Evolutionary conservation across 2,329 filamentous ascomycete genomes (phyloP).

Genomic region (Xylariaceae sp.): DNA sequence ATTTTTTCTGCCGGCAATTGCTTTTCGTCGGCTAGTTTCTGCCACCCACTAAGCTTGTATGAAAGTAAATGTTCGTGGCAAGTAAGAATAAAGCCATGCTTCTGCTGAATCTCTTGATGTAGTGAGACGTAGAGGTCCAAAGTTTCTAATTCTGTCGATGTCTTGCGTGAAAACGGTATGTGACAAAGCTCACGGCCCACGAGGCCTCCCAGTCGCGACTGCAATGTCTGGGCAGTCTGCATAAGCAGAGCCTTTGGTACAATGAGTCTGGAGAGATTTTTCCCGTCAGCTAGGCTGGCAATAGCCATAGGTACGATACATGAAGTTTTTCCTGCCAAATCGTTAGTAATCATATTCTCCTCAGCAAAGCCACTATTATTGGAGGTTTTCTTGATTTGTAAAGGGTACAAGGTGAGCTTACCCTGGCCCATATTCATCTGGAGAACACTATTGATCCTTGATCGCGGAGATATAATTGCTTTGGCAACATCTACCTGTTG

Average conservation of each 20-base stretch:
- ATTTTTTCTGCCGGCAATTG: conserved; percentile 51
- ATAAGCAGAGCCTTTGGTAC: conserved; percentile 63
- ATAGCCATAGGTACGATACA: conserved; percentile 62
- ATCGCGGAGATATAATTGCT: conserved; percentile 62
- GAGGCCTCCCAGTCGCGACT: conserved; percentile 61
- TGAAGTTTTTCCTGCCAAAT: conserved; percentile 59
- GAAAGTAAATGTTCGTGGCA: conserved; percentile 70
- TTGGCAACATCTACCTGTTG: conserved; percentile 68
- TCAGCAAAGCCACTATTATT: too few species aligned
- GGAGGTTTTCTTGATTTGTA: too few species aligned
- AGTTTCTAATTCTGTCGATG: conserved; percentile 40
- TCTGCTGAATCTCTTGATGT: conserved; percentile 46
- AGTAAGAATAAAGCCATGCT: conserved; percentile 61
- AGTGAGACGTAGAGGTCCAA: conserved; percentile 47
- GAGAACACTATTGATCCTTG: conserved; percentile 62
- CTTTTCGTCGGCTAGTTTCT: conserved; percentile 57
- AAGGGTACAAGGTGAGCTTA: conserved; percentile 12
- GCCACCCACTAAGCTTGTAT: conserved; percentile 66
- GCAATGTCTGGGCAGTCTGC: conserved; percentile 63
- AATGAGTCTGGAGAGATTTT: conserved; percentile 57
- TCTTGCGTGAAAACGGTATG: conserved; percentile 63
- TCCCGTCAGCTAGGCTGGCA: conserved; percentile 51
- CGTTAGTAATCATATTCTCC: too few species aligned
- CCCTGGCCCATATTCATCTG: conserved; percentile 72
- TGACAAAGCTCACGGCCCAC: conserved; percentile 60